A percentile compares a stretch with the other conserved stretches of the same genome.
Evolutionary conservation across 495 filamentous ascomycete genomes (phyloP).

Genomic region (Xanthoparmelia taractica): DNA sequence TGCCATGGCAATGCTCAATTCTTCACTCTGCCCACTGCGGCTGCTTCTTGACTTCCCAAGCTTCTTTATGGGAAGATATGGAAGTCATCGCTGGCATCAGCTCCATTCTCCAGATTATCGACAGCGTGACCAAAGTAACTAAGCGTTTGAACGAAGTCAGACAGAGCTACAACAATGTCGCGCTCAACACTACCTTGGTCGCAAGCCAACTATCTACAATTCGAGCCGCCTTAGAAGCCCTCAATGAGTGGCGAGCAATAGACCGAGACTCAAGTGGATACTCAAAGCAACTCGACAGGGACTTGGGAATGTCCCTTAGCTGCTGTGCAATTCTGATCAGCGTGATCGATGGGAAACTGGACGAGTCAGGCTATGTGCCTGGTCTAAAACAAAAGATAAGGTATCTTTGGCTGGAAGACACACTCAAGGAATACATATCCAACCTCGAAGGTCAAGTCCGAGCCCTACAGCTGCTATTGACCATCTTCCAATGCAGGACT

Average conservation of each 20-base stretch:
- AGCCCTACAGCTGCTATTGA: conserved; percentile 23
- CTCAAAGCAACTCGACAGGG: conserved; percentile 20
- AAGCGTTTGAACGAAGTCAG: conserved; percentile 22
- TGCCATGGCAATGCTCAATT: no score
- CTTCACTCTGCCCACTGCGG: background rate
- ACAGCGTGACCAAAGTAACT: conserved; percentile 19
- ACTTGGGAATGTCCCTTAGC: conserved; percentile 20
- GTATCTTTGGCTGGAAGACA: conserved; percentile 21
- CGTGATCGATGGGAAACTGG: conserved; percentile 22
- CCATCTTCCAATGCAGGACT: conserved; percentile 23
- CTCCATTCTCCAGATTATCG: conserved; percentile 8
- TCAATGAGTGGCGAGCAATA: conserved; percentile 18
- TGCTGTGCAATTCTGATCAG: conserved; percentile 24
- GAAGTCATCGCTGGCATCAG: background rate
- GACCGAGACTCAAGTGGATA: conserved; percentile 3
- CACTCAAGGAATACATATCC: conserved; percentile 22
- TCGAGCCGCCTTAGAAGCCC: conserved; percentile 21
- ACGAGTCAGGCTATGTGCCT: conserved; percentile 20
- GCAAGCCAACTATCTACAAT: conserved; percentile 24
- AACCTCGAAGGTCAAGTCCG: conserved; percentile 23
- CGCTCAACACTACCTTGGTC: conserved; percentile 23
- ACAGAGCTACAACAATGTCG: conserved; percentile 21
- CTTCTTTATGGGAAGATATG: background rate
- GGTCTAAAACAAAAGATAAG: conserved; percentile 20
- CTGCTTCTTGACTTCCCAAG: background rate